phyloP scores from a whole-genome alignment of 2,329 filamentous ascomycete species.

The Epichloe typhina region DNA sequence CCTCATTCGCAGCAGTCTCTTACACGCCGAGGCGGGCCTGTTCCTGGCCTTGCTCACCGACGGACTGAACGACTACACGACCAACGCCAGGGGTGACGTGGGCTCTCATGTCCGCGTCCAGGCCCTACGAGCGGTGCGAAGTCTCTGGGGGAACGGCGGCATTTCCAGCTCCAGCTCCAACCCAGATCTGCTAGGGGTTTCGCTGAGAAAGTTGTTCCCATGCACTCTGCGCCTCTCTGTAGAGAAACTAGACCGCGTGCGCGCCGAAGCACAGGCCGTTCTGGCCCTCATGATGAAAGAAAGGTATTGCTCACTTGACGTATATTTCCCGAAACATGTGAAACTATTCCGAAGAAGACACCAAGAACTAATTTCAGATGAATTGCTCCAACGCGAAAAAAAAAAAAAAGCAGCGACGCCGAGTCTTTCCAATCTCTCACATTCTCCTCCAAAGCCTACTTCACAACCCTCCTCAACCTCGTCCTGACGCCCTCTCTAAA shows the following conservation, averaged over 20 bases:
- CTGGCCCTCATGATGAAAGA: constrained; percentile 31
- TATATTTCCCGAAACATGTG: not conserved
- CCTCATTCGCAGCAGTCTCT: constrained; percentile 32
- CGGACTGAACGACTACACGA: constrained; percentile 79
- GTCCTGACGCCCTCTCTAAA: constrained; percentile 22
- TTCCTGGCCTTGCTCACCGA: constrained; percentile 36
- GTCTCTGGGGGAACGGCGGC: constrained; percentile 35
- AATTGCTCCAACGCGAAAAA: not conserved
- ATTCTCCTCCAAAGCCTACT: constrained; percentile 49
- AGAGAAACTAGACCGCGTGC: constrained; percentile 83
- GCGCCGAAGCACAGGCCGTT: constrained; percentile 49
- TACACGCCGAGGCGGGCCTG: constrained; percentile 24
- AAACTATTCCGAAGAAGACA: not conserved
- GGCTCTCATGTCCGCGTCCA: constrained; percentile 76
- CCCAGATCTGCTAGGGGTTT: constrained; percentile 15
- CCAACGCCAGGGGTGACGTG: constrained; percentile 77
- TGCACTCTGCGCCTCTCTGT: constrained; percentile 55
- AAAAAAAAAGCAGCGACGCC: constrained; percentile 17
- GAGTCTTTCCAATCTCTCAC: constrained; percentile 24
- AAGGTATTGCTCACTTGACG: constrained; percentile 24
- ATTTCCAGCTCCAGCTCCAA: constrained; percentile 3
- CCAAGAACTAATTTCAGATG: not conserved
- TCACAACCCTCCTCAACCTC: constrained; percentile 38
- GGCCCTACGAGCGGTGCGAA: constrained; percentile 63
- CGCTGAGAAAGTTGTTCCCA: constrained; percentile 30